Evolutionary conservation across 2,329 filamentous ascomycete species (phyloP).

Genomic region (Biscogniauxia marginata): DNA sequence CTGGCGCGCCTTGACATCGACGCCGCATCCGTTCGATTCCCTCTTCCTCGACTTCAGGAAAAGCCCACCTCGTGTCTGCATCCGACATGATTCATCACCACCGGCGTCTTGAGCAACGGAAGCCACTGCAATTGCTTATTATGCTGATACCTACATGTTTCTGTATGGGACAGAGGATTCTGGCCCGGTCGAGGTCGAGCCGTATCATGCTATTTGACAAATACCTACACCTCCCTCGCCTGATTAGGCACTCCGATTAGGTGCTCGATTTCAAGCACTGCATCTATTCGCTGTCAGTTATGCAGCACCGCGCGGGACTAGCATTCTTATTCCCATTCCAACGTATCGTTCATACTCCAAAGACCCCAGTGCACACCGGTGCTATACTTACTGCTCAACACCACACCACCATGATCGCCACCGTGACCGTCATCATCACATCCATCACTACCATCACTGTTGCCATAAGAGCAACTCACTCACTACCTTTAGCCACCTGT

Average conservation of each 20-base stretch:
- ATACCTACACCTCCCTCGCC: background rate
- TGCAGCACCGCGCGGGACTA: background rate
- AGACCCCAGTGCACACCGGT: no score
- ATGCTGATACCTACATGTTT: no score
- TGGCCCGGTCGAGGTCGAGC: background rate
- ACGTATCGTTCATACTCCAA: no score
- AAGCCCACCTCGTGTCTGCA: conserved; percentile 2
- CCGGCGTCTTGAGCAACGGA: conserved; percentile 3
- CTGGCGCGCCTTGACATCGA: background rate
- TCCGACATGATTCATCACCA: conserved; percentile 14
- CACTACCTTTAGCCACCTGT: background rate
- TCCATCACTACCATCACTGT: no score
- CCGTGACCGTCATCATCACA: background rate
- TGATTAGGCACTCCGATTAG: background rate
- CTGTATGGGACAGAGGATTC: background rate
- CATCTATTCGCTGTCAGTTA: conserved; percentile 1
- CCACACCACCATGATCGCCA: no score
- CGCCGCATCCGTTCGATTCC: background rate
- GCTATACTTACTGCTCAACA: background rate
- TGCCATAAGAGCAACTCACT: no score
- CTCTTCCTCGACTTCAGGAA: background rate
- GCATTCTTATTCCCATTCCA: background rate
- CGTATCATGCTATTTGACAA: background rate
- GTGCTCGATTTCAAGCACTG: background rate
- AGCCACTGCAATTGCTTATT: background rate